Conservation (phyloP, 495 filamentous ascomycete genomes). For the Trichocladium uniseriatum region DNA sequence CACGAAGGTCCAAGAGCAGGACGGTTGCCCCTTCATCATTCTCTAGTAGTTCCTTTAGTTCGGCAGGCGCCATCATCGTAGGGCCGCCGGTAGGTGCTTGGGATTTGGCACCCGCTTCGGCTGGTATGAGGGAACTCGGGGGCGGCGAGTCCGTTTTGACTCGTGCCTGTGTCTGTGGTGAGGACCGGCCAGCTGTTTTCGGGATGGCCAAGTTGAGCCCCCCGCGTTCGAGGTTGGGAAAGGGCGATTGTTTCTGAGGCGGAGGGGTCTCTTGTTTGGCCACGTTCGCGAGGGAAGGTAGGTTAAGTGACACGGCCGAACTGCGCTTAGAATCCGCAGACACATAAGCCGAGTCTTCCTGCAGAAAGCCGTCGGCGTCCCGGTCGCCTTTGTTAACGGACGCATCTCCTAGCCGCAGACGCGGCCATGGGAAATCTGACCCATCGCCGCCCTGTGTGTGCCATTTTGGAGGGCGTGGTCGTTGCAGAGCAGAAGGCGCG, state of each 20-base stretch:
- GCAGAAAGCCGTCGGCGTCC: conserved; percentile 28
- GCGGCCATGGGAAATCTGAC: conserved; percentile 21
- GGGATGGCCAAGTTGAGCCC: conserved; percentile 27
- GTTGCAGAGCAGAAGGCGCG: conserved; percentile 25
- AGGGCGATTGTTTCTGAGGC: conserved; percentile 24
- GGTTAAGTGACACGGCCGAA: conserved; percentile 34
- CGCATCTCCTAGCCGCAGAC: conserved; percentile 14
- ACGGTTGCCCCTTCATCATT: conserved; percentile 43
- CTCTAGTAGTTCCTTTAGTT: conserved; percentile 59
- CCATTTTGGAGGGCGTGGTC: conserved; percentile 32
- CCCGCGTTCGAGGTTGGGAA: conserved; percentile 21
- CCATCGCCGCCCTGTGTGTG: conserved; percentile 33
- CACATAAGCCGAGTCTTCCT: conserved; percentile 37
- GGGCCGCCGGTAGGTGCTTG: conserved; percentile 40
- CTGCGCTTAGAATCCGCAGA: conserved; percentile 41
- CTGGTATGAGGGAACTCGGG: conserved; percentile 1
- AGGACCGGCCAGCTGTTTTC: conserved; percentile 39
- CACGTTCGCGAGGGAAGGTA: conserved; percentile 25
- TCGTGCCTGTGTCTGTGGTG: conserved; percentile 40
- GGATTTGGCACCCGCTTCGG: conserved; percentile 38
- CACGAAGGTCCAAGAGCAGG: conserved; percentile 80
- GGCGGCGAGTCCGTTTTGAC: conserved; percentile 24
- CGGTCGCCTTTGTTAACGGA: conserved; percentile 13
- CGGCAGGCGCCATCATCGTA: conserved; percentile 51
- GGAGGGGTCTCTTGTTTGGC: conserved; percentile 17